These are phyloP conservation scores for Irpex sp. DNA, from an alignment of 1,284 basidiomycete genomes.

Conservation along the genomic window DNA sequence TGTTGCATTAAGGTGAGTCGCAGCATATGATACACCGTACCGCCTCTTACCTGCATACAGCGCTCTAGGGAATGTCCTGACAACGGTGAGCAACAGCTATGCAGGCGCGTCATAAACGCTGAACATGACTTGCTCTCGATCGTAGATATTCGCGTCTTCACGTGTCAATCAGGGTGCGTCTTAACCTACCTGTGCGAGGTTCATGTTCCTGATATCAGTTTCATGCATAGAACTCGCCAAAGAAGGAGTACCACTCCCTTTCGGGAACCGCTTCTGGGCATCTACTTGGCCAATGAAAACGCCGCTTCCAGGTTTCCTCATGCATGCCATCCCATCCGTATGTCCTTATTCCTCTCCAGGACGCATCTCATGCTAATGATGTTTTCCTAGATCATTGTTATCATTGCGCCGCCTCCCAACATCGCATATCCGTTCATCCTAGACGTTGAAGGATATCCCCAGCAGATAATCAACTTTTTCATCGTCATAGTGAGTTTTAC, in stretches of 20 bases:
- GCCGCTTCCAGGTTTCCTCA: conserved; percentile 51
- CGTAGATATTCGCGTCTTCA: conserved; percentile 24
- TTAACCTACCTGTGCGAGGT: neutral
- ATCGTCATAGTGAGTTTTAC: conserved; percentile 38
- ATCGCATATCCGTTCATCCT: conserved; percentile 64
- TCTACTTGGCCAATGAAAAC: conserved; percentile 59
- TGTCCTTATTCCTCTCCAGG: conserved; percentile 30
- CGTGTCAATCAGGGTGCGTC: conserved; percentile 28
- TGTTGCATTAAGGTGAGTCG: conserved; percentile 42
- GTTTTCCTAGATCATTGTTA: conserved; percentile 37
- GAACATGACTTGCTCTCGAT: neutral
- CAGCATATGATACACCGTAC: conserved; percentile 11
- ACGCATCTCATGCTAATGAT: neutral
- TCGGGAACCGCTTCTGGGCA: conserved; percentile 58
- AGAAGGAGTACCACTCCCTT: conserved; percentile 44
- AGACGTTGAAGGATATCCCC: conserved; percentile 49
- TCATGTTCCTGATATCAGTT: neutral
- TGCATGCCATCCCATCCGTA: conserved; percentile 51
- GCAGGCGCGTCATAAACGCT: too few relatives aligned
- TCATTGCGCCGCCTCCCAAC: conserved; percentile 50
- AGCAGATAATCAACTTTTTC: conserved; percentile 47
- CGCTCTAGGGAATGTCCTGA: conserved; percentile 24
- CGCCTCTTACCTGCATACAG: neutral
- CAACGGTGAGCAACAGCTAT: conserved; percentile 18
- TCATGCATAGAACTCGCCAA: conserved; percentile 35